Conservation (phyloP, 176 grass and related monocot species). For the Triticum monococcum region DNA sequence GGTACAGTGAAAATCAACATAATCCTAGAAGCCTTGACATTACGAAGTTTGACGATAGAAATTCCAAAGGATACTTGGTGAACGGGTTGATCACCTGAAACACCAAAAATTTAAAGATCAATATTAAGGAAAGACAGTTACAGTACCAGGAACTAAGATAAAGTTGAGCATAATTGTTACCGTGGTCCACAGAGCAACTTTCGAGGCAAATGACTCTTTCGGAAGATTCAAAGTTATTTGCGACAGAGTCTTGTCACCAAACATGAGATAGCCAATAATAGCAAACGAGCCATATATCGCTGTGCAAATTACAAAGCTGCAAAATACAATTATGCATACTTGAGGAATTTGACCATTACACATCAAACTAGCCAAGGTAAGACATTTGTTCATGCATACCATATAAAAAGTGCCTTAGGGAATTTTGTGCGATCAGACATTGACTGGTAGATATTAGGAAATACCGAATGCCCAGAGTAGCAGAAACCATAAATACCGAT, state of each 20-base stretch:
- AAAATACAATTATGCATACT: constrained; percentile 33
- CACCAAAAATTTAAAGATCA: constrained; percentile 23
- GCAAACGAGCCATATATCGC: constrained; percentile 80
- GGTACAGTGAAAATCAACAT: constrained; percentile 9
- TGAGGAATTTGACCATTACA: constrained; percentile 18
- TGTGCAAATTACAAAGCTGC: constrained; percentile 80
- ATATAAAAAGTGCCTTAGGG: constrained; percentile 73
- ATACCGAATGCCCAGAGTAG: constrained; percentile 81
- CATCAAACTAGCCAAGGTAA: not conserved
- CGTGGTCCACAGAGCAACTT: constrained; percentile 86
- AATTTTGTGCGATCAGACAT: constrained; percentile 95
- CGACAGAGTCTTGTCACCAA: constrained; percentile 82
- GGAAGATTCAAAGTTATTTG: constrained; percentile 98
- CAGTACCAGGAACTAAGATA: not conserved
- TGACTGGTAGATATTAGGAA: constrained; percentile 96
- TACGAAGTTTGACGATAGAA: not conserved
- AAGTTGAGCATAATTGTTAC: constrained; percentile 39
- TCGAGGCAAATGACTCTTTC: constrained; percentile 70
- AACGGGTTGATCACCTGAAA: constrained; percentile 90
- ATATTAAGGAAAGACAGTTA: not conserved
- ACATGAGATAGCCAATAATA: constrained; percentile 82
- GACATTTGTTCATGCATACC: constrained; percentile 42
- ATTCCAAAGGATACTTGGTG: constrained; percentile 87
- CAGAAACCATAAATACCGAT: constrained; percentile 96
- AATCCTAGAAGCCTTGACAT: constrained; percentile 21